Percentiles rank a stretch among this genome's conserved stretches.
Conservation (phyloP, 768 basidiomycete genomes). For the Boletus coccyginus region DNA sequence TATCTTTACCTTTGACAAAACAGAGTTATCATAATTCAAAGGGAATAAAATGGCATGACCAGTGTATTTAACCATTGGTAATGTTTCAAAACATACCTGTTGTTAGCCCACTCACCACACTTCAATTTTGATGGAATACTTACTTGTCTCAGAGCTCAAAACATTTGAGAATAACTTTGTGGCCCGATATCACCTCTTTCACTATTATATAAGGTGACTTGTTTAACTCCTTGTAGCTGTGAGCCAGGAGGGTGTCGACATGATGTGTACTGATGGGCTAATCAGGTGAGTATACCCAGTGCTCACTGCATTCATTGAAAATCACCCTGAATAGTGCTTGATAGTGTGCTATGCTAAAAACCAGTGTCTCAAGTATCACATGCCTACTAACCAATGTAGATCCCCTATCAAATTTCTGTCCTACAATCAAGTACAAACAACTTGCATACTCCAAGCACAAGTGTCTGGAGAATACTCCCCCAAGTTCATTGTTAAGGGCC, state of each 20-base stretch:
- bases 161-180: neutral
- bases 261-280: neutral
- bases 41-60: neutral
- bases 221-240: neutral
- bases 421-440: no score
- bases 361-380: no score
- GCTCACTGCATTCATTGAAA: neutral
- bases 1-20: neutral
- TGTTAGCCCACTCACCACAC: neutral
- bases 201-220: neutral
- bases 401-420: neutral
- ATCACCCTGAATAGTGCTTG: conserved; percentile 1
- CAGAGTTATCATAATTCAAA: neutral
- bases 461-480: no score
- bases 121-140: neutral
- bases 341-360: neutral
- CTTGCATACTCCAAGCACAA: no score
- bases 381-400: neutral
- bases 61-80: neutral
- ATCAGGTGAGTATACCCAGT: neutral
- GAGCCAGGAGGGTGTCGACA: neutral
- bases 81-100: neutral
- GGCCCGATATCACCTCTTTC: neutral
- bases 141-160: neutral
- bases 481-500: no score